phyloP scores from a whole-genome alignment of 2,329 filamentous ascomycete species.

The Aspergillus luchuensis region DNA sequence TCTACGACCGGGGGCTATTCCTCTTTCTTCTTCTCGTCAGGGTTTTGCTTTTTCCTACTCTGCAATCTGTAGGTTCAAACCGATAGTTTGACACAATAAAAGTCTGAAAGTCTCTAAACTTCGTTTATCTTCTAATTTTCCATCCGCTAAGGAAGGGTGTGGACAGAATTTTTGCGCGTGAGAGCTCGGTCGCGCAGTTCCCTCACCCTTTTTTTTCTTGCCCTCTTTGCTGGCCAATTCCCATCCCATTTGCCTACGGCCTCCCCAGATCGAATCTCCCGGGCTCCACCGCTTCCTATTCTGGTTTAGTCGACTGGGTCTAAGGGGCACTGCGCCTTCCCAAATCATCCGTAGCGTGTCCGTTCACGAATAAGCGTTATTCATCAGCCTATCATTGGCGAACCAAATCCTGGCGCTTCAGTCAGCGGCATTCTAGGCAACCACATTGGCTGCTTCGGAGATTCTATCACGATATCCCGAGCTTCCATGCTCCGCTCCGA shows the following conservation, averaged over 20 bases:
- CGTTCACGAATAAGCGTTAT: slow-evolving; percentile 31
- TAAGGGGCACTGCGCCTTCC: slow-evolving; percentile 26
- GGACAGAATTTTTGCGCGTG: not conserved
- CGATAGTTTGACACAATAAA: slow-evolving; percentile 7
- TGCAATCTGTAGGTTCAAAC: slow-evolving; percentile 8
- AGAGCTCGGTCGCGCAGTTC: slow-evolving; percentile 7
- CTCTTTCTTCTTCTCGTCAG: slow-evolving; percentile 11
- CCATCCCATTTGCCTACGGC: slow-evolving; percentile 13
- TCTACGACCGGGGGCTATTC: slow-evolving; percentile 23
- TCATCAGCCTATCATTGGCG: slow-evolving; percentile 27
- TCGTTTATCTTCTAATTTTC: not conserved
- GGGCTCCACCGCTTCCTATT: slow-evolving; percentile 32
- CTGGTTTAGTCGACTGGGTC: slow-evolving; percentile 27
- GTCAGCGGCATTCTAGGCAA: slow-evolving; percentile 23
- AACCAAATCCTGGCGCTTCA: not conserved
- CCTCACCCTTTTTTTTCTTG: slow-evolving; percentile 3
- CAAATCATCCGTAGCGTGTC: slow-evolving; percentile 21
- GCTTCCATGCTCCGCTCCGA: slow-evolving; percentile 5
- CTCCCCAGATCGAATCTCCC: slow-evolving; percentile 33
- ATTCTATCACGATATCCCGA: slow-evolving; percentile 9
- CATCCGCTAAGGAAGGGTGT: not conserved
- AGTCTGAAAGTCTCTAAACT: not conserved
- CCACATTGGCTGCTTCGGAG: slow-evolving; percentile 20
- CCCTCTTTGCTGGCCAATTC: slow-evolving; percentile 10
- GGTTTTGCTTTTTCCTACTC: slow-evolving; percentile 14